Evolutionary conservation across 768 basidiomycete genomes (phyloP).

Genomic region (Psilocybe sp.): DNA sequence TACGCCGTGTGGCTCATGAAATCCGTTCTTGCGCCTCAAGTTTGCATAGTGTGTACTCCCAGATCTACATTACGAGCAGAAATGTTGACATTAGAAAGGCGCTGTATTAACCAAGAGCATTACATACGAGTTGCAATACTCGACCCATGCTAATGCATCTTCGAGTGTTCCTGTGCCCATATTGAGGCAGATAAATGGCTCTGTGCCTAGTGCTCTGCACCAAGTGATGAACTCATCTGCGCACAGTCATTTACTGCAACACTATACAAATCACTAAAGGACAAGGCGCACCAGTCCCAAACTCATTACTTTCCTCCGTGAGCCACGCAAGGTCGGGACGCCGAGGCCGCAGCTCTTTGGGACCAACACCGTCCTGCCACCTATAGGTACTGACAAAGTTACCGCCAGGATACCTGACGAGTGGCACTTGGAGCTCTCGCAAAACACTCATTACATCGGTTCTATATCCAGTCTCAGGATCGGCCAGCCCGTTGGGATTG

Average conservation of each 20-base stretch:
- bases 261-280: background rate
- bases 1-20: slow-evolving; percentile 52
- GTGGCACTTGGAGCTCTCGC: slow-evolving; percentile 43
- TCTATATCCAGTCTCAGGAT: slow-evolving; percentile 42
- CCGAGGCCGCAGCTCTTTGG: slow-evolving; percentile 44
- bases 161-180: slow-evolving; percentile 65
- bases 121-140: slow-evolving; percentile 56
- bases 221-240: slow-evolving; percentile 52
- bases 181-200: slow-evolving; percentile 60
- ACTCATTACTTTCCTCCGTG: slow-evolving; percentile 57
- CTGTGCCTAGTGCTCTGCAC: slow-evolving; percentile 46
- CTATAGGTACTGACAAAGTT: slow-evolving; percentile 56
- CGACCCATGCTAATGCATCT: slow-evolving; percentile 58
- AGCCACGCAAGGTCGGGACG: slow-evolving; percentile 62
- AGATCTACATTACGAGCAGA: slow-evolving; percentile 23
- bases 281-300: slow-evolving; percentile 44
- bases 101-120: background rate
- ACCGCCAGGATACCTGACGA: slow-evolving; percentile 54
- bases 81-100: background rate
- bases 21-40: slow-evolving; percentile 54
- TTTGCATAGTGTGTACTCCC: slow-evolving; percentile 51
- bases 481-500: slow-evolving; percentile 32
- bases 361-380: slow-evolving; percentile 60
- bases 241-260: background rate
- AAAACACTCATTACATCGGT: slow-evolving; percentile 46